Evolutionary conservation across 768 basidiomycete species (phyloP).

Genomic region (Rhodotorula taiwanensis): DNA sequence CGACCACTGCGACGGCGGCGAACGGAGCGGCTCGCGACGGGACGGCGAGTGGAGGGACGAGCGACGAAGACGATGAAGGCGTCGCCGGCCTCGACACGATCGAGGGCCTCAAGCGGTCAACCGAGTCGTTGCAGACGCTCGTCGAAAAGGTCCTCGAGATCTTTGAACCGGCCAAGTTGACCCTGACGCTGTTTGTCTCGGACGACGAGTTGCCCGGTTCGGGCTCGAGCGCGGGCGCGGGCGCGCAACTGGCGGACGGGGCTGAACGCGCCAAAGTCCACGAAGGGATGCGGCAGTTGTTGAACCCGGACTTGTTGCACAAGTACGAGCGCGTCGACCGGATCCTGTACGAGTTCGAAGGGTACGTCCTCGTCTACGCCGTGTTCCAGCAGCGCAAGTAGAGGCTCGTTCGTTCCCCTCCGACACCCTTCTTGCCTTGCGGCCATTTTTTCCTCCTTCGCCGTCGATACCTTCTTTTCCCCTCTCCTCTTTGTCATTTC

Average conservation of each 20-base stretch:
- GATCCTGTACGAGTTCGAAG: slow-evolving; percentile 80
- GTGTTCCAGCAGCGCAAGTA: slow-evolving; percentile 7
- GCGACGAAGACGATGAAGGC: background rate
- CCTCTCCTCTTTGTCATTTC: no score
- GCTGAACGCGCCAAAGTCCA: slow-evolving; percentile 22
- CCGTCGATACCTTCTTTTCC: no score
- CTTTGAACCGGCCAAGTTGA: slow-evolving; percentile 80
- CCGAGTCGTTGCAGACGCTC: slow-evolving; percentile 56
- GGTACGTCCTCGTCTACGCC: slow-evolving; percentile 29
- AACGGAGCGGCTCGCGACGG: background rate
- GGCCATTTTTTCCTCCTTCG: no score
- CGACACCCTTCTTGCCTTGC: no score
- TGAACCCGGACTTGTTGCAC: slow-evolving; percentile 46
- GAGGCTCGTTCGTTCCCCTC: no score
- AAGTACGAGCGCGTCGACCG: slow-evolving; percentile 81
- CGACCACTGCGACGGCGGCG: slow-evolving; percentile 27
- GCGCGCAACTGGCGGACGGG: background rate
- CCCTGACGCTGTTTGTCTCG: slow-evolving; percentile 80
- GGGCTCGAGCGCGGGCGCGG: slow-evolving; percentile 43
- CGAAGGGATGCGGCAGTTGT: slow-evolving; percentile 34
- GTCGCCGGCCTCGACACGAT: slow-evolving; percentile 5
- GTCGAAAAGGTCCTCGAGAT: slow-evolving; percentile 83
- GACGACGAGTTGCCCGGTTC: slow-evolving; percentile 46
- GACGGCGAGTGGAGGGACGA: background rate
- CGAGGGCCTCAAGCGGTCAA: slow-evolving; percentile 51